Evolutionary conservation across 345 rosid species (phyloP).

Genomic region (Mallotus nudiflorus): DNA sequence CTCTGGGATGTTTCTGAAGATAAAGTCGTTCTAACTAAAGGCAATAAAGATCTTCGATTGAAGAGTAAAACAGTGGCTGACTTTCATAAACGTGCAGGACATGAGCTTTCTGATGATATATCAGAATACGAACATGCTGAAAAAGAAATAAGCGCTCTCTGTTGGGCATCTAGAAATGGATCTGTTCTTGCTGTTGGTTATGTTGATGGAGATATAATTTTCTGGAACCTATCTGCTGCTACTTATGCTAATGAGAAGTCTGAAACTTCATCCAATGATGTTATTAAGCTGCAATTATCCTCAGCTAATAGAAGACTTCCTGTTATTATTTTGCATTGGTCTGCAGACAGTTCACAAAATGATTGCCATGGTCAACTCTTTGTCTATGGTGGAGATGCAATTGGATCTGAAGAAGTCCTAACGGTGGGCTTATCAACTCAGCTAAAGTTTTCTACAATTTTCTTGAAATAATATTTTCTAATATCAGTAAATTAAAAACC

Average conservation of each 20-base stretch:
- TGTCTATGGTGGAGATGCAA: constrained; percentile 38
- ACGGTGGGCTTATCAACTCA: constrained; percentile 22
- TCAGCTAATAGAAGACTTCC: constrained; percentile 30
- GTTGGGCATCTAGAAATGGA: constrained; percentile 33
- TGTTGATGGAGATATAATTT: constrained; percentile 34
- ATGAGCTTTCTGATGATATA: constrained; percentile 16
- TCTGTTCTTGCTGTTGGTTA: constrained; percentile 37
- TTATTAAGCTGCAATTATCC: constrained; percentile 33
- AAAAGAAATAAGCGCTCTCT: constrained; percentile 35
- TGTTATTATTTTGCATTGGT: constrained; percentile 35
- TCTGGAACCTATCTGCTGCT: constrained; percentile 28
- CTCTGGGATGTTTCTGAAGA: constrained; percentile 33
- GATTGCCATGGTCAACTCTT: constrained; percentile 29
- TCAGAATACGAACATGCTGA: constrained; percentile 20
- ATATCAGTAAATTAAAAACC: background rate
- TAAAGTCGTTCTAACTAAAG: constrained; percentile 23
- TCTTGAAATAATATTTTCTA: background rate
- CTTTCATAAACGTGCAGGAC: constrained; percentile 9
- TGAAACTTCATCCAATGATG: constrained; percentile 18
- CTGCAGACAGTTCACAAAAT: constrained; percentile 18
- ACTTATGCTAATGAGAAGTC: constrained; percentile 12
- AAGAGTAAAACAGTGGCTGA: constrained; percentile 18
- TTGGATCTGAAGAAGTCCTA: constrained; percentile 39
- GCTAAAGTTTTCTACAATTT: background rate
- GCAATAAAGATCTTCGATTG: constrained; percentile 30